Evolutionary conservation across 805 yeast genomes (phyloP).

Genomic region (Yarrowia osloensis): DNA sequence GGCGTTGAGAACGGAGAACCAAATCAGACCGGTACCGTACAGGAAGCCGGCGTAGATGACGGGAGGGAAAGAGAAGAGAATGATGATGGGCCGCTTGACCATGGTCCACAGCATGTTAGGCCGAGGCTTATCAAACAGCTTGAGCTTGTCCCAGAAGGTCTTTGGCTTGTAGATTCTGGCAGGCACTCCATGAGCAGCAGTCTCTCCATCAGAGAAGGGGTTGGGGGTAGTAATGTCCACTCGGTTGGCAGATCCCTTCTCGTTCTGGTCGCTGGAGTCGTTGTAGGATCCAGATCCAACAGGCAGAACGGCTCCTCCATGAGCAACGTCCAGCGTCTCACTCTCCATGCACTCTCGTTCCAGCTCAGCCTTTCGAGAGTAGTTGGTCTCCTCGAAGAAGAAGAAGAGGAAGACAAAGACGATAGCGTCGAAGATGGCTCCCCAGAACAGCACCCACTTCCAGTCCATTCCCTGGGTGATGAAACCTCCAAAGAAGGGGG

Average conservation of each 20-base stretch:
- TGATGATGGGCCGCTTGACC: constrained; percentile 25
- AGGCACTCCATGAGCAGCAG: background rate
- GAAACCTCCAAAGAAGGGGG: constrained; percentile 20
- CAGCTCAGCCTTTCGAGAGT: constrained; percentile 9
- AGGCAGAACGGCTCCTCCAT: background rate
- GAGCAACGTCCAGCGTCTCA: background rate
- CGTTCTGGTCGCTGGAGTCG: constrained; percentile 5
- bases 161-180: constrained; percentile 13
- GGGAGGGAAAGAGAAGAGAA: constrained; percentile 19
- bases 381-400: constrained; percentile 32
- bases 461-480: constrained; percentile 29
- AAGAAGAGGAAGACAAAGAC: constrained; percentile 23
- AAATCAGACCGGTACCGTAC: constrained; percentile 22
- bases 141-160: constrained; percentile 29
- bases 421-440: constrained; percentile 27
- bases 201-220: background rate
- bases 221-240: background rate
- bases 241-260: background rate
- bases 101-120: constrained; percentile 26
- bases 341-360: constrained; percentile 1
- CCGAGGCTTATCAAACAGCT: constrained; percentile 21
- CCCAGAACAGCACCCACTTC: constrained; percentile 32
- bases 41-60: constrained; percentile 22
- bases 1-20: constrained; percentile 27
- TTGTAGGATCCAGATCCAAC: background rate